phyloP scores from a whole-genome alignment of 1,284 basidiomycete species.

The Bjerkandera adusta region DNA sequence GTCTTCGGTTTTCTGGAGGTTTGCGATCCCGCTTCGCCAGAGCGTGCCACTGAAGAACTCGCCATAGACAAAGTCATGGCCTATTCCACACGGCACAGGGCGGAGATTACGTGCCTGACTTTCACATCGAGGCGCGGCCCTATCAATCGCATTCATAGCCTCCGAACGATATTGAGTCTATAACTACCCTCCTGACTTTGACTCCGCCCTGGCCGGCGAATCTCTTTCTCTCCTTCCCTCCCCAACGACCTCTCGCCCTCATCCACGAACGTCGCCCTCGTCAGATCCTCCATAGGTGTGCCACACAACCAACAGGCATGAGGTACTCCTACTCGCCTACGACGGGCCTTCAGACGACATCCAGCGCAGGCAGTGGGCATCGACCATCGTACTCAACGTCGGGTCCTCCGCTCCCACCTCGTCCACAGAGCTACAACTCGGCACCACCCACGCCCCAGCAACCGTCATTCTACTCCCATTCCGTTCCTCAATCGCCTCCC shows the following conservation, averaged over 20 bases:
- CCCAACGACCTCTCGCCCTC: neutral
- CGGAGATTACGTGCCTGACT: no score
- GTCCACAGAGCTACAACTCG: no score
- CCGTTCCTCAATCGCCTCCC: neutral
- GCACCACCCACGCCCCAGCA: neutral
- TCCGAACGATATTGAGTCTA: no score
- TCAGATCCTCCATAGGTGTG: no score
- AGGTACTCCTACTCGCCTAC: conserved; percentile 7
- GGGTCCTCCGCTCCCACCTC: neutral
- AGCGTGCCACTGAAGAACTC: no score
- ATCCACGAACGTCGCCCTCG: neutral
- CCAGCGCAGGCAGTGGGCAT: neutral
- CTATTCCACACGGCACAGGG: no score
- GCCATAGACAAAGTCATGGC: no score
- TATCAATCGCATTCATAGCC: no score
- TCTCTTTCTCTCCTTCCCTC: neutral
- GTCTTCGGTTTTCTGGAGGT: no score
- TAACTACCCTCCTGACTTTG: no score
- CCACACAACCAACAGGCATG: conserved; percentile 1
- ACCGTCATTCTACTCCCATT: neutral
- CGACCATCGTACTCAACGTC: neutral
- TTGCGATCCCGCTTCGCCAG: no score
- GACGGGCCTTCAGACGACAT: neutral
- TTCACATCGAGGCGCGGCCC: no score
- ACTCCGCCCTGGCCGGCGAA: neutral